Conservation (phyloP, 129 eudicot genomes). For the Deinandra increscens region DNA sequence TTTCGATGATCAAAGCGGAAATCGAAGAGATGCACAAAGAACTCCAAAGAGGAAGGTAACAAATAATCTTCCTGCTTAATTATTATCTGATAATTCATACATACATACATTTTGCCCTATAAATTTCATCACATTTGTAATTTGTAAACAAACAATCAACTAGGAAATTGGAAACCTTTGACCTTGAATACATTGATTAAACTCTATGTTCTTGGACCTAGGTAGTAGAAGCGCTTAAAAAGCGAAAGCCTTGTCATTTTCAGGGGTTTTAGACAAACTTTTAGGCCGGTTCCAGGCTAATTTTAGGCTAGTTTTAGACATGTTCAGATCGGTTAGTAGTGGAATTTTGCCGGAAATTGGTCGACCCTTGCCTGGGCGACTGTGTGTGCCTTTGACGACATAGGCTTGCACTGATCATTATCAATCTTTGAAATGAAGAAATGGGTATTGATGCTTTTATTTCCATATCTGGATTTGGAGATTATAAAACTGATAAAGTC, state of each 20-base stretch:
- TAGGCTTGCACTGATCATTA: too few species aligned
- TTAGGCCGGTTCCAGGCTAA: too few species aligned
- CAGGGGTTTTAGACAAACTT: too few species aligned
- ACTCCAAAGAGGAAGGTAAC: conserved; percentile 68
- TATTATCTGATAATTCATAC: background rate
- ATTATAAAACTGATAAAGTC: background rate
- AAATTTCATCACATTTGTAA: background rate
- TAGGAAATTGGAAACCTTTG: too few species aligned
- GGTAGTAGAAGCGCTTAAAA: too few species aligned
- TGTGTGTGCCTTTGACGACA: too few species aligned
- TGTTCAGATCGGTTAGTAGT: too few species aligned
- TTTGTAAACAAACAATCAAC: background rate
- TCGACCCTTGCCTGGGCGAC: too few species aligned
- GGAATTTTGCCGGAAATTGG: too few species aligned
- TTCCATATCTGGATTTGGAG: background rate
- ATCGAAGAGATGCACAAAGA: conserved; percentile 56
- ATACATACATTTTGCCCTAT: background rate
- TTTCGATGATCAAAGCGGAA: conserved; percentile 40
- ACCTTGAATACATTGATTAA: too few species aligned
- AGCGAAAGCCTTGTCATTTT: too few species aligned
- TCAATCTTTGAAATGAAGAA: background rate
- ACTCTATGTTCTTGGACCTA: background rate
- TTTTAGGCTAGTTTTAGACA: too few species aligned
- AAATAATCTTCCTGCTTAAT: background rate
- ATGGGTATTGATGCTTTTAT: background rate